A percentile compares a stretch with the other conserved stretches of the same genome.
phyloP scores from a whole-genome alignment of 495 filamentous ascomycete genomes.

The Penicillium tannophilum region DNA sequence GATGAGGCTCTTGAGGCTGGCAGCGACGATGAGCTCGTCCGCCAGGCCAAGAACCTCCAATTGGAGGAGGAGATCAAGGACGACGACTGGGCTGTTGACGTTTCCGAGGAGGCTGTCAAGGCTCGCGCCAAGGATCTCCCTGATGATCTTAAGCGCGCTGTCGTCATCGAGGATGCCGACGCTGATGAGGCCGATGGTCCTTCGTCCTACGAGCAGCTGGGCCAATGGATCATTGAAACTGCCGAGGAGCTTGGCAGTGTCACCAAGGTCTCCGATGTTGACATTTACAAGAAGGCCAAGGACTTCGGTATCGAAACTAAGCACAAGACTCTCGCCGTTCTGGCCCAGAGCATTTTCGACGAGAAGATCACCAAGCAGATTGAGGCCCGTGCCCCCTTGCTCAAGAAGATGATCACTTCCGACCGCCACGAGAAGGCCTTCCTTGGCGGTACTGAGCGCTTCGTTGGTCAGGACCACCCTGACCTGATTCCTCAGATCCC shows the following conservation, averaged over 20 bases:
- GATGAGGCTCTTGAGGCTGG: constrained; percentile 72
- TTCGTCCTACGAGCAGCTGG: constrained; percentile 87
- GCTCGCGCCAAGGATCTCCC: constrained; percentile 90
- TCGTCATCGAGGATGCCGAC: constrained; percentile 81
- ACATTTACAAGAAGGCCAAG: constrained; percentile 94
- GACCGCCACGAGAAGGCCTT: constrained; percentile 96
- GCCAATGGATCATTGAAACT: constrained; percentile 84
- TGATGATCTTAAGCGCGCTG: constrained; percentile 84
- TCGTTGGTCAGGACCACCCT: constrained; percentile 79
- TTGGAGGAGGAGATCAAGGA: constrained; percentile 68
- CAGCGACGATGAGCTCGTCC: constrained; percentile 91
- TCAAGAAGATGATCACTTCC: constrained; percentile 89
- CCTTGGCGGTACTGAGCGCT: constrained; percentile 94
- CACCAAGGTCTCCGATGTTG: constrained; percentile 75
- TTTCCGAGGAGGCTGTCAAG: constrained; percentile 91
- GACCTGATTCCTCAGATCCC: constrained; percentile 77
- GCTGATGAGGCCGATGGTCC: constrained; percentile 83
- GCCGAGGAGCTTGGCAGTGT: constrained; percentile 72
- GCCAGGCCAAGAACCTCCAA: constrained; percentile 76
- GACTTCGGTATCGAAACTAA: constrained; percentile 92
- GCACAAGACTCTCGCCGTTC: constrained; percentile 88
- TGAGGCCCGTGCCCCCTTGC: constrained; percentile 72
- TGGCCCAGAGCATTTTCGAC: constrained; percentile 92
- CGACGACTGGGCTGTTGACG: constrained; percentile 91
- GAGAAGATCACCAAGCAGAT: constrained; percentile 88